Evolutionary conservation across 2,329 filamentous ascomycete genomes (phyloP), one percentile per base, ranked within the genome.

Genomic region (Alternaria ethzedia): DNA sequence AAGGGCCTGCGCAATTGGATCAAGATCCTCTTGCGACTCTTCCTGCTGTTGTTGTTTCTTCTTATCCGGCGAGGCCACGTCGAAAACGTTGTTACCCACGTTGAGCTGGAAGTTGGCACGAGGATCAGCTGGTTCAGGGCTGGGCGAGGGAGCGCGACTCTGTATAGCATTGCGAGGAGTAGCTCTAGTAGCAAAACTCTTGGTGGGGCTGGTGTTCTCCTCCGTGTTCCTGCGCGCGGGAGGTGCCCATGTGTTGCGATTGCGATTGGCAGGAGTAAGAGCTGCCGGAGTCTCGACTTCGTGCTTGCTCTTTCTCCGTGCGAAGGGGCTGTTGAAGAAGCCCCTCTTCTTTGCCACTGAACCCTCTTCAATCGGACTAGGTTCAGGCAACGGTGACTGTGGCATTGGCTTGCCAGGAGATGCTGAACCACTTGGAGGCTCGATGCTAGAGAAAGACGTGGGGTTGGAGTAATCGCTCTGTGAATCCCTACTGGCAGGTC

Each of bases 1-100:
- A 8, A 99, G 85, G 23, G 96, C 96, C 71, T 92, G 87, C 4
- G 95, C 96, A 75, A 99, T 97, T 0, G 96, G 96, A 74, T 99
- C 96, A 15, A 86, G 81, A 23, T 93, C 90, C 26, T 92, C 90
- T 32, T 85, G 81, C 8, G 69, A 54, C 77, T 84, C 70, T 10
- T 78, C 71, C 51, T 71, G 71, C 80, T 85, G 47, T 66, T 75
- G 54, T 85, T 59, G 46, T 41, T 86, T 68, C 85, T 86, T 79
- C 44, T 78, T 78, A 63, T 95, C 92, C 0, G 93, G 90, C 9
- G 91, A 91, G 12, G 92, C 91, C 10, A 99, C 95, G 60, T 97
- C 90, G 74, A 99, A 97, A 11, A 99, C 93, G 73, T 99, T 99
- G 73, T 96, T 93, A 8, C 96, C 96, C 58, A 99, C 88, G 73